phyloP scores from a whole-genome alignment of 2,329 filamentous ascomycete species.

The Aspergillus brasiliensis region DNA sequence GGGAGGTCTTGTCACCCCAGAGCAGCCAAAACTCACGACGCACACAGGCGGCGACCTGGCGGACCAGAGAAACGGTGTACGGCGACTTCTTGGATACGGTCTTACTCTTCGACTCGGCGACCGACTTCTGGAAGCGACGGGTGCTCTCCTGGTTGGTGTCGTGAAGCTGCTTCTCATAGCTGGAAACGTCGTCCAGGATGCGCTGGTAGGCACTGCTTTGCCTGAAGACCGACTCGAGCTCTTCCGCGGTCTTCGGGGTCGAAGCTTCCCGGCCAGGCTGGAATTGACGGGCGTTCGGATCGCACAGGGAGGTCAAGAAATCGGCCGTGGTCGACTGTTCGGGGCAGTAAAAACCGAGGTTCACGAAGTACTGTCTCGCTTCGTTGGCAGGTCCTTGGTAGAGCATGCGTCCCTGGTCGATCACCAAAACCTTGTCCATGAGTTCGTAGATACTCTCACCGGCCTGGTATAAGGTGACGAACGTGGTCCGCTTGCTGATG shows the following conservation, averaged over 20 bases:
- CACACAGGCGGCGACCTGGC: constrained; percentile 65
- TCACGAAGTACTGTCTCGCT: constrained; percentile 66
- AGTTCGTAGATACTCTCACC: constrained; percentile 70
- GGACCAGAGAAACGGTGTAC: constrained; percentile 74
- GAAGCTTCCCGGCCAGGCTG: constrained; percentile 65
- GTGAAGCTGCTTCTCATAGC: constrained; percentile 61
- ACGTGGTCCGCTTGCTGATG: constrained; percentile 69
- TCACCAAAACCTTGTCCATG: constrained; percentile 80
- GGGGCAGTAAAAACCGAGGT: constrained; percentile 64
- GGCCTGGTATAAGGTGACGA: constrained; percentile 72
- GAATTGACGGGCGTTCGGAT: constrained; percentile 70
- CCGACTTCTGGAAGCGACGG: constrained; percentile 65
- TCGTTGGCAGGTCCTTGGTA: constrained; percentile 65
- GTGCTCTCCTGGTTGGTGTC: constrained; percentile 63
- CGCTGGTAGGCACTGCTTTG: constrained; percentile 63
- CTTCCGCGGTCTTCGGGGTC: constrained; percentile 69
- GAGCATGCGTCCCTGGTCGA: constrained; percentile 70
- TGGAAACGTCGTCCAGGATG: constrained; percentile 62
- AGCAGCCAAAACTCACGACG: constrained; percentile 78
- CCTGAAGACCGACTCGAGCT: constrained; percentile 69
- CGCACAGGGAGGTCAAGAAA: constrained; percentile 75
- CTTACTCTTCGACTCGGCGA: constrained; percentile 65
- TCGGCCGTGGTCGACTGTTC: constrained; percentile 70
- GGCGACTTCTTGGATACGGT: constrained; percentile 69
- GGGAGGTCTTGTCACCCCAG: constrained; percentile 70